A percentile compares a stretch with the other conserved stretches of the same genome.
phyloP scores from a whole-genome alignment of 1,284 basidiomycete genomes.

The Trichosporon coremiiforme region DNA sequence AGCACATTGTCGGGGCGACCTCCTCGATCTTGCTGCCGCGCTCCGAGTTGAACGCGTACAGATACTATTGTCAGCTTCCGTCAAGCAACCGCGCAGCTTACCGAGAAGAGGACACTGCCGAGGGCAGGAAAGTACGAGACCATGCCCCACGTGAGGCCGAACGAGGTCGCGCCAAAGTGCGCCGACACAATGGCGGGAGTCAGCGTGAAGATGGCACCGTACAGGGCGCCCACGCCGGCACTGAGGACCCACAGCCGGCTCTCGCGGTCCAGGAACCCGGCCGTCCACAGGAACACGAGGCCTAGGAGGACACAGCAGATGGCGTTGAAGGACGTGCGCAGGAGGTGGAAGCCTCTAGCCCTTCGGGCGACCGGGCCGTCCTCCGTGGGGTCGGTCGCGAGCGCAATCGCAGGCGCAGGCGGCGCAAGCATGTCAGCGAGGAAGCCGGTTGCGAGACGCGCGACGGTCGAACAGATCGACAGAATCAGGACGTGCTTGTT shows the following conservation, averaged over 20 bases:
- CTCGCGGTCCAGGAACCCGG: slow-evolving; percentile 44
- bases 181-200: slow-evolving; percentile 51
- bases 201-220: slow-evolving; percentile 55
- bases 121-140: slow-evolving; percentile 53
- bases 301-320: slow-evolving; percentile 41
- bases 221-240: slow-evolving; percentile 51
- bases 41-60: slow-evolving; percentile 22
- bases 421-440: slow-evolving; percentile 53
- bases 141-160: slow-evolving; percentile 57
- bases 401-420: slow-evolving; percentile 36
- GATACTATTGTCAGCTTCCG: slow-evolving; percentile 7
- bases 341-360: slow-evolving; percentile 35
- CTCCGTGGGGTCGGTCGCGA: slow-evolving; percentile 28
- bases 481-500: slow-evolving; percentile 56
- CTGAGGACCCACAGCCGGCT: slow-evolving; percentile 49
- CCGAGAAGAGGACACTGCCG: slow-evolving; percentile 53
- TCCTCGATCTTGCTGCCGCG: slow-evolving; percentile 42
- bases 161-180: slow-evolving; percentile 55
- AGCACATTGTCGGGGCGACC: slow-evolving; percentile 40
- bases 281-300: slow-evolving; percentile 46
- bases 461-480: slow-evolving; percentile 51
- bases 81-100: slow-evolving; percentile 36
- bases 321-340: slow-evolving; percentile 46
- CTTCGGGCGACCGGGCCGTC: slow-evolving; percentile 29
- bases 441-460: slow-evolving; percentile 51